Conservation (phyloP, 352 stramenopile genomes). For the Globisporangium lucens region DNA sequence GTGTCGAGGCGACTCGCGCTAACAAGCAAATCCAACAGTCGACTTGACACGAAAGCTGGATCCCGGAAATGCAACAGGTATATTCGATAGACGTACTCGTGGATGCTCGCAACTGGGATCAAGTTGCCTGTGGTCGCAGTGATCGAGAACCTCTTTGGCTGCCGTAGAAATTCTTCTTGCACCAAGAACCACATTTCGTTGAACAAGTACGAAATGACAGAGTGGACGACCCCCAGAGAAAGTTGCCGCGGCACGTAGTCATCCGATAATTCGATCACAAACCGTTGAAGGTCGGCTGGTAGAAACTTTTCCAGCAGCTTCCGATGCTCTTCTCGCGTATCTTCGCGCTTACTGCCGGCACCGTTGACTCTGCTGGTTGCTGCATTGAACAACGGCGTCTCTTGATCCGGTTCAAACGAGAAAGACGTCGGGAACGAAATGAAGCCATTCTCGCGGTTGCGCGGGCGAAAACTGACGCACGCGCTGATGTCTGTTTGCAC, state of each 20-base stretch:
- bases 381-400: neutral
- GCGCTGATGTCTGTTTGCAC: slow-evolving; percentile 37
- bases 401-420: slow-evolving; percentile 11
- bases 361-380: neutral
- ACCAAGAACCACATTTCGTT: slow-evolving; percentile 47
- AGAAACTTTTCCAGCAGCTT: slow-evolving; percentile 36
- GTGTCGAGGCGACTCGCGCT: slow-evolving; percentile 46
- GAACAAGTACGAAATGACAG: slow-evolving; percentile 44
- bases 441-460: slow-evolving; percentile 19
- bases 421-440: slow-evolving; percentile 11
- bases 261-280: slow-evolving; percentile 25
- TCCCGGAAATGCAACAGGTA: slow-evolving; percentile 47
- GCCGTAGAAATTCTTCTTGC: slow-evolving; percentile 28
- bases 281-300: slow-evolving; percentile 26
- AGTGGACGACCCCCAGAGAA: slow-evolving; percentile 32
- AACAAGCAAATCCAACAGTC: slow-evolving; percentile 43
- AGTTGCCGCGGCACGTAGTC: slow-evolving; percentile 42
- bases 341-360: neutral
- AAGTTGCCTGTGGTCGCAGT: slow-evolving; percentile 1
- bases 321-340: slow-evolving; percentile 18
- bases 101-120: slow-evolving; percentile 28
- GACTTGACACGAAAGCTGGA: slow-evolving; percentile 31
- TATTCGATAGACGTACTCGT: slow-evolving; percentile 50
- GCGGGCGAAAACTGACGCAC: slow-evolving; percentile 19
- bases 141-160: slow-evolving; percentile 20